Conservation (phyloP, 495 filamentous ascomycete species). For the Aspergillus sclerotioniger region DNA sequence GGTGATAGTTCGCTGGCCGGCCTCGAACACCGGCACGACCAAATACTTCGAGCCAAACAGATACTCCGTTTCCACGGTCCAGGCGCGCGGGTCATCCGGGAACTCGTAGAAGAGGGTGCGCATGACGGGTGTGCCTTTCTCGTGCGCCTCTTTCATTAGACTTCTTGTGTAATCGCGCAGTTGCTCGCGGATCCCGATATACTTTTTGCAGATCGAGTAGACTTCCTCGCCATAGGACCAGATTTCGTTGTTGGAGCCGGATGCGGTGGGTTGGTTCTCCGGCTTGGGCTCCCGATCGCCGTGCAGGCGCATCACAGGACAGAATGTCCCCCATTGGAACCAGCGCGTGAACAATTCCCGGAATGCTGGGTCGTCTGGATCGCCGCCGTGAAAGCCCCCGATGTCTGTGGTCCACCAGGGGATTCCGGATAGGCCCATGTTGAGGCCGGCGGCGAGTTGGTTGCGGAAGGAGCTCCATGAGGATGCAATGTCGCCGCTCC, state of each 20-base stretch:
- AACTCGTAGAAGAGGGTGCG: slow-evolving; percentile 58
- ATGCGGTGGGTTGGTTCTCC: slow-evolving; percentile 33
- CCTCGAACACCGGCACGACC: slow-evolving; percentile 46
- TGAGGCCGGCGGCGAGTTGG: slow-evolving; percentile 56
- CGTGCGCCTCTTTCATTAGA: slow-evolving; percentile 54
- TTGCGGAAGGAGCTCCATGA: slow-evolving; percentile 54
- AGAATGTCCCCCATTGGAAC: slow-evolving; percentile 63
- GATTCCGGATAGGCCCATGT: slow-evolving; percentile 57
- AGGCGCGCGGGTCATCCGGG: slow-evolving; percentile 44
- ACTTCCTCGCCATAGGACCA: slow-evolving; percentile 58
- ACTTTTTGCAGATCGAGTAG: slow-evolving; percentile 55
- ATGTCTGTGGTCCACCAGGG: slow-evolving; percentile 63
- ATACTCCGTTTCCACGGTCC: slow-evolving; percentile 53
- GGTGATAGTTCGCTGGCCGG: slow-evolving; percentile 37
- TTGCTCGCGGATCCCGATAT: slow-evolving; percentile 51
- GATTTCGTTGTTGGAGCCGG: slow-evolving; percentile 55
- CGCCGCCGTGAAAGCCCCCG: slow-evolving; percentile 58
- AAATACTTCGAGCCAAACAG: slow-evolving; percentile 56
- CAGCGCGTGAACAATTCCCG: slow-evolving; percentile 57
- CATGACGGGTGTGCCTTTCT: slow-evolving; percentile 54
- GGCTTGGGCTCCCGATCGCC: slow-evolving; percentile 56
- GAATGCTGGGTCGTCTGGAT: slow-evolving; percentile 50
- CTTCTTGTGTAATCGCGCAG: slow-evolving; percentile 49
- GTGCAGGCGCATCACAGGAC: slow-evolving; percentile 59
- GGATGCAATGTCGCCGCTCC: slow-evolving; percentile 58